A percentile compares a stretch with the other conserved stretches of the same genome.
phyloP scores from a whole-genome alignment of 169 alveolate genomes.

The Cryptosporidium felis region DNA sequence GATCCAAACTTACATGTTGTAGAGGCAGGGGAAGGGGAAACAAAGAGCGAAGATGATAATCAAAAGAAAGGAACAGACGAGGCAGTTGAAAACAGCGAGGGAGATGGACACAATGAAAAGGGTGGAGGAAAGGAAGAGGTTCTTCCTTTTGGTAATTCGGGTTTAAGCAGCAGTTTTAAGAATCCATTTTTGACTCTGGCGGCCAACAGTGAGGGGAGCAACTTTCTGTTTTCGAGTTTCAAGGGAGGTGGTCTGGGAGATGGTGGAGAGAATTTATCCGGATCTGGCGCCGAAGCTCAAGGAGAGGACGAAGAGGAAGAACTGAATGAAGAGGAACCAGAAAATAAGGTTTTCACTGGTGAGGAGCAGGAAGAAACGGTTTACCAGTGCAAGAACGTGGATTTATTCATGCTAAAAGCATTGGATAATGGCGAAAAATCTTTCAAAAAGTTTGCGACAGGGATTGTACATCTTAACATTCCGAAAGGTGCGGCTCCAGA shows the following conservation, averaged over 20 bases:
- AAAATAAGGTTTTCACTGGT: constrained; percentile 30
- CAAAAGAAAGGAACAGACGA: background rate
- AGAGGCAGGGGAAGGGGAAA: background rate
- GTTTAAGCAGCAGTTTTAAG: constrained; percentile 38
- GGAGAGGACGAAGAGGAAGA: background rate
- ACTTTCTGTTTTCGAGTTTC: constrained; percentile 46
- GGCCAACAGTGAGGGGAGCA: background rate
- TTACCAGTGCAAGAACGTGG: constrained; percentile 36
- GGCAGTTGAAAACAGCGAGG: background rate
- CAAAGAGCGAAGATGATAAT: background rate
- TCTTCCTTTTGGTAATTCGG: constrained; percentile 61
- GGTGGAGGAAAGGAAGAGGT: background rate
- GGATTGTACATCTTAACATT: constrained; percentile 38
- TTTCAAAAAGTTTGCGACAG: constrained; percentile 24
- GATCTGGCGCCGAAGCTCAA: background rate
- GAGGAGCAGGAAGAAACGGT: constrained; percentile 63
- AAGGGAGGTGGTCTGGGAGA: background rate
- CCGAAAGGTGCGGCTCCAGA: background rate
- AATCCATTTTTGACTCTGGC: constrained; percentile 58
- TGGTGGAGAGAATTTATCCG: background rate
- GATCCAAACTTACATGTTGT: too few species aligned
- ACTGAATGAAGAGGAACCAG: constrained; percentile 7
- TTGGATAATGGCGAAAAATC: constrained; percentile 16
- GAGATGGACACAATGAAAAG: background rate
- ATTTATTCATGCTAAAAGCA: constrained; percentile 24